A percentile compares a stretch with the other conserved stretches of the same genome.
These are phyloP conservation scores for Fusarium globosum DNA, from an alignment of 2,329 filamentous ascomycete species.

Conservation along the genomic window DNA sequence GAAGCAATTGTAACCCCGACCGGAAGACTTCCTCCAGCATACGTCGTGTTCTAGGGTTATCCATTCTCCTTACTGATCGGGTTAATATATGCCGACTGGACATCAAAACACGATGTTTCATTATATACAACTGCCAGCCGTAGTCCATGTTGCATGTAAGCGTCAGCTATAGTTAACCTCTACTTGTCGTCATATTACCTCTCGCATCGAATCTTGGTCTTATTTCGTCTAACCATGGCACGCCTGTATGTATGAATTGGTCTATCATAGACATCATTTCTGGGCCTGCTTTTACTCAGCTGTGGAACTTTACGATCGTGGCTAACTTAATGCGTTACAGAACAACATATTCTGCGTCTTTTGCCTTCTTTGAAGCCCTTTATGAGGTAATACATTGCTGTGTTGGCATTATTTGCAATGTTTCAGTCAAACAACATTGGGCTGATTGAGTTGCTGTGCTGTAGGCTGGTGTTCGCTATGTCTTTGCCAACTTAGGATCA, in stretches of 20 bases:
- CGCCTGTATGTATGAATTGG: background rate
- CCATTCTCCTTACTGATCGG: fast-evolving
- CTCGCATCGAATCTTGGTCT: background rate
- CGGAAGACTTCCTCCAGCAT: background rate
- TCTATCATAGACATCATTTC: too few relatives aligned
- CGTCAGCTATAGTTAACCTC: background rate
- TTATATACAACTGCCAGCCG: background rate
- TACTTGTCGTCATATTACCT: background rate
- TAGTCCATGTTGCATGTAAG: background rate
- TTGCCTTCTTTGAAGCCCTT: background rate
- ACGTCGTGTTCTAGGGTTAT: background rate
- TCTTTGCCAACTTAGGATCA: constrained; percentile 72
- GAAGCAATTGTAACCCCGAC: background rate
- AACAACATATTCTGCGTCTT: background rate
- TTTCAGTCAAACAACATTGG: too few relatives aligned
- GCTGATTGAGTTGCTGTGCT: background rate
- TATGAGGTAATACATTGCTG: background rate
- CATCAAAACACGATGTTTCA: background rate
- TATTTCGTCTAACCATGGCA: background rate
- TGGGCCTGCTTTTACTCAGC: background rate
- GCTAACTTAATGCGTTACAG: background rate
- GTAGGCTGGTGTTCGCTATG: constrained; percentile 64
- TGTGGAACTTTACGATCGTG: background rate
- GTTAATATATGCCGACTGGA: background rate
- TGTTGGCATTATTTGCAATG: background rate